phyloP scores from a whole-genome alignment of 352 stramenopile species.

The Detonula confervacea region DNA sequence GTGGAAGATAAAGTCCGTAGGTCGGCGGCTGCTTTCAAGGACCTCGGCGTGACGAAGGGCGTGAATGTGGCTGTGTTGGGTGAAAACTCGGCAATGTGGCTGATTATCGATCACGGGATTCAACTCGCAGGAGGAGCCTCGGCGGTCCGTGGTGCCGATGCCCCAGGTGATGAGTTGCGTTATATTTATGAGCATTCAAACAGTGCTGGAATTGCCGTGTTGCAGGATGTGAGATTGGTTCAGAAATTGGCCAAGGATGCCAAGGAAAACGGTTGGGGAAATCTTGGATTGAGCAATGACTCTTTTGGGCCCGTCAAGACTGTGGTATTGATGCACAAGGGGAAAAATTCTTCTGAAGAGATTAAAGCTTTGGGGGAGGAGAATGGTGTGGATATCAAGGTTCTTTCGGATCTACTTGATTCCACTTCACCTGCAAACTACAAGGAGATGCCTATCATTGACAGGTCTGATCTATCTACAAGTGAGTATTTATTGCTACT shows the following conservation, averaged over 20 bases:
- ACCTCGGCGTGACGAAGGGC: constrained; percentile 66
- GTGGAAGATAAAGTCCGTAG: constrained; percentile 67
- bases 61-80: constrained; percentile 78
- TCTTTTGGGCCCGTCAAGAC: constrained; percentile 68
- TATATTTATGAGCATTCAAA: constrained; percentile 87
- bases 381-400: constrained; percentile 58
- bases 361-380: constrained; percentile 56
- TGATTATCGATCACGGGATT: constrained; percentile 82
- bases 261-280: constrained; percentile 40
- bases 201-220: constrained; percentile 66
- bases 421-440: constrained; percentile 35
- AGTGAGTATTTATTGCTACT: constrained; percentile 60
- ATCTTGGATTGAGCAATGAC: constrained; percentile 73
- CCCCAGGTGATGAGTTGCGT: constrained; percentile 75
- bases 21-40: constrained; percentile 62
- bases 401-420: constrained; percentile 68
- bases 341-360: constrained; percentile 67
- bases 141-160: constrained; percentile 81
- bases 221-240: constrained; percentile 77
- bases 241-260: constrained; percentile 71
- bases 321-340: constrained; percentile 78
- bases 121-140: constrained; percentile 69
- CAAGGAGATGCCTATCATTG: constrained; percentile 52
- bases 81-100: constrained; percentile 84
- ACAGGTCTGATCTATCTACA: constrained; percentile 69